These are phyloP conservation scores for Microsporum canis DNA, from an alignment of 2,329 filamentous ascomycete genomes.

Conservation along the genomic window DNA sequence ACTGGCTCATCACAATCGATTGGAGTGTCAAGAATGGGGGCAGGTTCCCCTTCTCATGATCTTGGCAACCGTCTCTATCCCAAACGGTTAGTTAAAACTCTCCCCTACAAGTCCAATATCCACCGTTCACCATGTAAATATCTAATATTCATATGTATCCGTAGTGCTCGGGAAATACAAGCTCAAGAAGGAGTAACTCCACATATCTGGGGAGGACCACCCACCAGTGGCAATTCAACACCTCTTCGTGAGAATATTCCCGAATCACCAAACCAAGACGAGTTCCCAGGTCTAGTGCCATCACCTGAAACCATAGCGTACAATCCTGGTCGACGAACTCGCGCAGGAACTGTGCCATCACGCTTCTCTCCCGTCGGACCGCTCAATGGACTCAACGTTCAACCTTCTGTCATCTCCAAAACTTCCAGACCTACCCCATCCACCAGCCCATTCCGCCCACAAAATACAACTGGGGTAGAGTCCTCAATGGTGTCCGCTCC, in stretches of 20 bases:
- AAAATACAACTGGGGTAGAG: conserved; percentile 31
- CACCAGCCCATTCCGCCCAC: conserved; percentile 74
- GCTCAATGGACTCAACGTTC: conserved; percentile 45
- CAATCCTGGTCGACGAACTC: conserved; percentile 60
- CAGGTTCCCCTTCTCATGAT: conserved; percentile 94
- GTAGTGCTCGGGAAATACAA: conserved; percentile 87
- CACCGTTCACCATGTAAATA: conserved; percentile 4
- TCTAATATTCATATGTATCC: conserved; percentile 1
- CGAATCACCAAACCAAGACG: conserved; percentile 84
- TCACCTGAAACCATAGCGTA: conserved; percentile 55
- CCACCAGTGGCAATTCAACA: conserved; percentile 91
- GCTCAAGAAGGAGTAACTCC: conserved; percentile 79
- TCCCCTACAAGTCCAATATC: neutral
- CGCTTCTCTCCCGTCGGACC: conserved; percentile 71
- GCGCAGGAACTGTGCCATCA: conserved; percentile 92
- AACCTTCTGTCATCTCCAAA: conserved; percentile 55
- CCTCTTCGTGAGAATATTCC: conserved; percentile 94
- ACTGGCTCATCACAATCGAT: conserved; percentile 41
- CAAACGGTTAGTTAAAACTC: conserved; percentile 60
- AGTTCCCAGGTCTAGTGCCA: conserved; percentile 79
- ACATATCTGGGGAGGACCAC: conserved; percentile 83
- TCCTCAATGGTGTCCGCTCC: conserved; percentile 29
- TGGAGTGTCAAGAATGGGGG: conserved; percentile 59
- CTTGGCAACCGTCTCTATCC: conserved; percentile 71
- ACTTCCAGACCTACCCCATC: conserved; percentile 77